Base-by-base conservation (phyloP, 1,284 basidiomycete species). In the Heterobasidion occidentale region DNA sequence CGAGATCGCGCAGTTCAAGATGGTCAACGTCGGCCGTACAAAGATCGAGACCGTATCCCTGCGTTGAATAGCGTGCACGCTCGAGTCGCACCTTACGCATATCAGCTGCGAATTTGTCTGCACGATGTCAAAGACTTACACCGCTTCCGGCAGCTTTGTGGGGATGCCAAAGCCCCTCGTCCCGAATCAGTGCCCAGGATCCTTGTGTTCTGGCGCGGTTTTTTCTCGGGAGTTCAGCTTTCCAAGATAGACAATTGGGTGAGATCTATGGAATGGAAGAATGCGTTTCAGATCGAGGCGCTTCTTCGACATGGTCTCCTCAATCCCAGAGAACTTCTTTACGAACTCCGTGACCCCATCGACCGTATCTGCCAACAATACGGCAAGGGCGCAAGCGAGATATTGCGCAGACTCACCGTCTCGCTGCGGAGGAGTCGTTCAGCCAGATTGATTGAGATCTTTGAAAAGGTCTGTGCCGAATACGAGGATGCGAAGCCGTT, bases 221-320 rank as follows among this genome's bases (percentile, higher is more conserved):
- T 86, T 56, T 86, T 83, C 62, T 62, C 66, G 0, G 59, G 59
- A 9, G 76, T 70, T 58, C 67, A 67, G 15, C 70, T 88, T 1
- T 67, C 72, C 56, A 68, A 67, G 33, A 63, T 84, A 9, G 68
- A 71, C 12, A 62, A 60, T 12, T 72, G 74, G 64, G 62, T 83
- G 44, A 63, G 67, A 19, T 66, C 66, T 8, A 70, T 79, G 47
- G 67, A 62, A 14, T 87, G 84, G 82, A 65, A 71, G 14, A 72
- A 84, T 45, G 80, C 80, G 1, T 88, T 88, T 63, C 86, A 89
- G 64, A 68, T 88, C 42, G 84, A 84, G 65, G 74, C 77, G 0
- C 69, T 86, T 11, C 62, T 88, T 12, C 77, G 72, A 51, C 83
- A 83, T 58, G 74, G 76, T 1, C 66, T 77, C 11, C 69, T 86